phyloP scores from a whole-genome alignment of 2,329 filamentous ascomycete genomes.

The Colletotrichum coccodes region DNA sequence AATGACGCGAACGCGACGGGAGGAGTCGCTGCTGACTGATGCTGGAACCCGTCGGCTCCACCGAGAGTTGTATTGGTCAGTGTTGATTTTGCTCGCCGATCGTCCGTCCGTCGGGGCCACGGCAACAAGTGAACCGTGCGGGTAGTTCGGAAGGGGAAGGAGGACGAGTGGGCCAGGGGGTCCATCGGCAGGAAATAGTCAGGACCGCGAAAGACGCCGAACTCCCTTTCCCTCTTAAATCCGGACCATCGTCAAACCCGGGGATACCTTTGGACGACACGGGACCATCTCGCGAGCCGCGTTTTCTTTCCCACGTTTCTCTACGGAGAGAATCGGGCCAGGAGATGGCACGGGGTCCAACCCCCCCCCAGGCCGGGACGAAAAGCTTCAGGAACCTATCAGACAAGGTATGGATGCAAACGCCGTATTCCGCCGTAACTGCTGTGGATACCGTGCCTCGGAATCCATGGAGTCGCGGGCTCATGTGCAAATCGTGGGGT shows the following conservation, averaged over 20 bases:
- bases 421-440: conserved; percentile 12
- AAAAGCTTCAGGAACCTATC: background rate
- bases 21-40: background rate
- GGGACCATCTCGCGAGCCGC: conserved; percentile 18
- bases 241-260: conserved; percentile 8
- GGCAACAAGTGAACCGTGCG: conserved; percentile 23
- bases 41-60: conserved; percentile 5
- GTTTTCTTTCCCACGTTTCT: background rate
- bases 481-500: conserved; percentile 8
- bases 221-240: conserved; percentile 5
- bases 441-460: background rate
- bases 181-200: background rate
- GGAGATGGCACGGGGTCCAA: conserved; percentile 13
- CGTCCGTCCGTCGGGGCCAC: conserved; percentile 16
- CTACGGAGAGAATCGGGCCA: conserved; percentile 15
- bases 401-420: background rate
- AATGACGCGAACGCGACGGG: conserved; percentile 13
- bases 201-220: conserved; percentile 8
- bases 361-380: background rate
- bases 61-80: background rate
- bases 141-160: conserved; percentile 11
- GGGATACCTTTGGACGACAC: conserved; percentile 18
- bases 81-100: conserved; percentile 1
- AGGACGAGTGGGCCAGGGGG: background rate
- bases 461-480: background rate